phyloP scores from a whole-genome alignment of 78 protist species.

The Dictyostelium purpureum region DNA sequence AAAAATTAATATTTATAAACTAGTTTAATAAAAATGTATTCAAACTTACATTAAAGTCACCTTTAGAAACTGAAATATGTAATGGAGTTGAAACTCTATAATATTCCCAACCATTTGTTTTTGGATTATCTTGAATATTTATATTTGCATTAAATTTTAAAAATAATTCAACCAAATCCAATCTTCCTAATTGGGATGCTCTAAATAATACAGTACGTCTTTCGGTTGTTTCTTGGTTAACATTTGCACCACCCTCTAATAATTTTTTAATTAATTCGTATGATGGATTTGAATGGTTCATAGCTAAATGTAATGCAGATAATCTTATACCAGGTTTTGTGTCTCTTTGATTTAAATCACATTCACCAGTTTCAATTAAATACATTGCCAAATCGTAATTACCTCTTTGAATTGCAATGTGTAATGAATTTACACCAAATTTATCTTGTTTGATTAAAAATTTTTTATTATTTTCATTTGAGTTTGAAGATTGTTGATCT shows the following conservation, averaged over 20 bases:
- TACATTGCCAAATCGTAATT: background rate
- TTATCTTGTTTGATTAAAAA: constrained; percentile 1
- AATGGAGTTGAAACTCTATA: constrained; percentile 60
- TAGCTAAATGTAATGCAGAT: constrained; percentile 42
- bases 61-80: constrained; percentile 21
- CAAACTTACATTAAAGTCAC: constrained; percentile 25
- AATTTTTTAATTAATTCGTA: constrained; percentile 1
- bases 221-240: constrained; percentile 62
- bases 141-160: constrained; percentile 2
- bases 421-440: constrained; percentile 57
- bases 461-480: background rate
- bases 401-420: constrained; percentile 26
- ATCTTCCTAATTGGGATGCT: background rate
- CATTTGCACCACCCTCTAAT: constrained; percentile 54
- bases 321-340: constrained; percentile 45
- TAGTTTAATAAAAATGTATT: background rate
- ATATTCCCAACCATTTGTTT: constrained; percentile 75
- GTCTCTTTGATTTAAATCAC: constrained; percentile 44
- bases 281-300: constrained; percentile 18
- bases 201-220: constrained; percentile 40
- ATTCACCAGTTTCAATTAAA: background rate
- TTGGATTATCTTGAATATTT: constrained; percentile 70
- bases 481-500: background rate
- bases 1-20: background rate
- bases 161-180: background rate